Percentiles rank a stretch among this genome's conserved stretches.
Evolutionary conservation across 2,329 filamentous ascomycete genomes (phyloP).

Genomic region (Colletotrichum sp.): DNA sequence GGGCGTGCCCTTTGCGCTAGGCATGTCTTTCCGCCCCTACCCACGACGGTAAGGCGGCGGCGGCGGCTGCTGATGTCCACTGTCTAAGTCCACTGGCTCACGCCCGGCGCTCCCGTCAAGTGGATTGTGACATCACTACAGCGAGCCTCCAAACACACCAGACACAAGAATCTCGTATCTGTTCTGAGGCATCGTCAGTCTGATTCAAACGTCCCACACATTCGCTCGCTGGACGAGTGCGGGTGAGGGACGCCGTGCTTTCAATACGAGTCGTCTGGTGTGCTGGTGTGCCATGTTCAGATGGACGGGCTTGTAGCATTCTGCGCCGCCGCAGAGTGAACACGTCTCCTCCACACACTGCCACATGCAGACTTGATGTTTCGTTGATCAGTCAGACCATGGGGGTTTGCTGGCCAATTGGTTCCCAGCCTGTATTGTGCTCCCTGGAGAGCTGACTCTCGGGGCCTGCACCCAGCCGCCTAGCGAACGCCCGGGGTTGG

Average conservation of each 20-base stretch:
- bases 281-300: background rate
- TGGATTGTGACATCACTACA: constrained; percentile 17
- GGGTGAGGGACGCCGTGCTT: background rate
- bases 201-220: constrained; percentile 11
- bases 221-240: background rate
- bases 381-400: constrained; percentile 11
- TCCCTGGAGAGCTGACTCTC: background rate
- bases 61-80: constrained; percentile 1
- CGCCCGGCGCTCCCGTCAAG: constrained; percentile 4
- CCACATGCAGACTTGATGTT: background rate
- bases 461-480: constrained; percentile 12
- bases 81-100: background rate
- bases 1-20: background rate
- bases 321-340: background rate
- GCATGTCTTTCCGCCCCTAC: constrained; percentile 13
- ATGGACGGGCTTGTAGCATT: background rate
- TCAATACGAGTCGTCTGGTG: constrained; percentile 7
- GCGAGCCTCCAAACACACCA: background rate
- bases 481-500: background rate
- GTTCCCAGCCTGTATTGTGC: background rate
- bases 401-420: constrained; percentile 1
- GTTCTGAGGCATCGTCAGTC: background rate
- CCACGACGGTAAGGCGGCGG: background rate
- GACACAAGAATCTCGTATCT: constrained; percentile 2
- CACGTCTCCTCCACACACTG: background rate